Conservation (phyloP, 2,329 filamentous ascomycete species). For the Aspergillus persii region DNA sequence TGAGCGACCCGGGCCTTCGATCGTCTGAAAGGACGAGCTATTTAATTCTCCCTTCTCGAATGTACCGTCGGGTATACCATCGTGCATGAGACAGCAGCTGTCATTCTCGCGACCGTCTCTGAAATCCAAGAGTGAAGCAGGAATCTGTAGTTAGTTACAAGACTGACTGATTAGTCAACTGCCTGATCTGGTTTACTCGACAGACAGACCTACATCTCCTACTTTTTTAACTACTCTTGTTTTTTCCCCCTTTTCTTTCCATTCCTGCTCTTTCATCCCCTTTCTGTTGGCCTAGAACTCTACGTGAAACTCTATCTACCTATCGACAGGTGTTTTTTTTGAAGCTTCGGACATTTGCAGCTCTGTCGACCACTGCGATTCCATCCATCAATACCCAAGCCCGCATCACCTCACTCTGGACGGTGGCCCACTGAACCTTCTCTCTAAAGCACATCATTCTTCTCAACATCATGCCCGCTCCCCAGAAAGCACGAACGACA, state of each 20-base stretch:
- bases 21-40: neutral
- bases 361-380: neutral
- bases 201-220: neutral
- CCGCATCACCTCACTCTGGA: neutral
- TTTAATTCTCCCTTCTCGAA: neutral
- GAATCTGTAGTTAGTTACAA: neutral
- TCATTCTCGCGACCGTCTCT: neutral
- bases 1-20: neutral
- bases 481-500: conserved; percentile 31
- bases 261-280: neutral
- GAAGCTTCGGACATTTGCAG: neutral
- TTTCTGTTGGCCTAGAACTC: neutral
- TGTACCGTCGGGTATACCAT: neutral
- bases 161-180: neutral
- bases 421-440: neutral
- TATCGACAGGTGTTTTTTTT: neutral
- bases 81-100: neutral
- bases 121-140: neutral
- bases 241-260: neutral
- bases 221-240: neutral
- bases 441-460: neutral
- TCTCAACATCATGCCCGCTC: conserved; percentile 29
- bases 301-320: neutral
- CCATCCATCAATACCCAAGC: neutral
- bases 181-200: neutral